A percentile compares a stretch with the other conserved stretches of the same genome.
These are phyloP conservation scores for Kandelia obovata DNA, from an alignment of 345 rosid genomes.

Conservation along the genomic window DNA sequence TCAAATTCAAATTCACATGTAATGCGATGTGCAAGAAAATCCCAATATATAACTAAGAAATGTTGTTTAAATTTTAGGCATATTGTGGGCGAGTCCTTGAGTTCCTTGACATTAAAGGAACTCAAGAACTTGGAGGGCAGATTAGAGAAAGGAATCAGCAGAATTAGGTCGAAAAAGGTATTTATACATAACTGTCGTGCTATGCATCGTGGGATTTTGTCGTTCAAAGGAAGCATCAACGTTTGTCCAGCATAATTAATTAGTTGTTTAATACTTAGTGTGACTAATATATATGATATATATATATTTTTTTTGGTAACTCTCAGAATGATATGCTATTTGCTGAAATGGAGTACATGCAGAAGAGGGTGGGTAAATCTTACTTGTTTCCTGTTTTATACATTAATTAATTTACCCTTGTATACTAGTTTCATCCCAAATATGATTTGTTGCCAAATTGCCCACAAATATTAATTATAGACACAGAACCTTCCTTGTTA, in stretches of 20 bases:
- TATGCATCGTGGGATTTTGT: background rate
- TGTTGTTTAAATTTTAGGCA: conserved; percentile 7
- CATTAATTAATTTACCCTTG: no score
- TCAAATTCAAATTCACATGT: no score
- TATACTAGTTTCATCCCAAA: no score
- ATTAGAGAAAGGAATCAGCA: conserved; percentile 27
- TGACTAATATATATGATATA: conserved; percentile 14
- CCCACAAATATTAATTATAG: no score
- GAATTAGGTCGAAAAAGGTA: conserved; percentile 27
- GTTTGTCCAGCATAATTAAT: no score
- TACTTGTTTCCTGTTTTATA: no score
- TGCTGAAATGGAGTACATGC: conserved; percentile 29
- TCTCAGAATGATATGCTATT: conserved; percentile 29
- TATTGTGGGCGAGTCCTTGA: conserved; percentile 21
- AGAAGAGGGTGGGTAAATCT: conserved; percentile 20
- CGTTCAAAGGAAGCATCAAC: no score
- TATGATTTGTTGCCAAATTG: no score
- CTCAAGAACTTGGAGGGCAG: conserved; percentile 24
- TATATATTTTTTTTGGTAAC: no score
- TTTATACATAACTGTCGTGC: background rate
- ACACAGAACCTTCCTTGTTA: no score
- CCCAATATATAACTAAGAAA: background rate
- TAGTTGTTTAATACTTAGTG: background rate
- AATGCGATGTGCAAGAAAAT: no score
- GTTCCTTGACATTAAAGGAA: conserved; percentile 20